phyloP scores from a whole-genome alignment of 305 asterid genomes.

The Fraxinus ornus region DNA sequence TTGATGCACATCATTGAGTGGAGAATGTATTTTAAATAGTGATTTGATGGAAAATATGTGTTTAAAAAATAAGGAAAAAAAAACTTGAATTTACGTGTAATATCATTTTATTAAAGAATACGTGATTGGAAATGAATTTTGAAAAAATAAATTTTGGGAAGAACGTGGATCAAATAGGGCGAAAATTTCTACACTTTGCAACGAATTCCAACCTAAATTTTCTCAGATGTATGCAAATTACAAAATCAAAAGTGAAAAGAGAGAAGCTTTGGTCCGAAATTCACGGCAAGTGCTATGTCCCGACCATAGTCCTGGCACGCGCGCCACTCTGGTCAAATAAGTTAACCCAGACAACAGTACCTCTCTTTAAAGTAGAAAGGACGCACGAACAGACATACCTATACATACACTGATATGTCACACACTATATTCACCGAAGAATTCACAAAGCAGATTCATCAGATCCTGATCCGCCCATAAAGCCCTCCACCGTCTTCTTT shows the following conservation, averaged over 20 bases:
- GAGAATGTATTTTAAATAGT: too few relatives aligned
- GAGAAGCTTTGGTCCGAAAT: not conserved
- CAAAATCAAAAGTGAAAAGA: not conserved
- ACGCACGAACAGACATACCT: not conserved
- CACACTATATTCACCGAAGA: not conserved
- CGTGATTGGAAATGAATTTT: too few relatives aligned
- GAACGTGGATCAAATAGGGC: too few relatives aligned
- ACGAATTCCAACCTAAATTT: not conserved
- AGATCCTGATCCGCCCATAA: not conserved
- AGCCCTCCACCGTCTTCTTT: not conserved
- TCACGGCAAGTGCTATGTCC: not conserved
- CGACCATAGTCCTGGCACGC: not conserved
- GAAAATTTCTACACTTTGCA: not conserved
- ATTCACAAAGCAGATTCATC: constrained; percentile 1
- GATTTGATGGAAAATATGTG: too few relatives aligned
- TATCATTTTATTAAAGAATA: too few relatives aligned
- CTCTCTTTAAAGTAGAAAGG: not conserved
- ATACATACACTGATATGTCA: not conserved
- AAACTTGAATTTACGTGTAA: too few relatives aligned
- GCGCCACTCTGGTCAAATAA: not conserved
- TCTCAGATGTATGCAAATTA: not conserved
- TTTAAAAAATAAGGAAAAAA: too few relatives aligned
- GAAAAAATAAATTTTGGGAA: too few relatives aligned
- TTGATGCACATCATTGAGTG: too few relatives aligned
- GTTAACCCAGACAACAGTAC: not conserved